These are phyloP conservation scores for Lumnitzera racemosa DNA, from an alignment of 345 rosid species.

Conservation along the genomic window DNA sequence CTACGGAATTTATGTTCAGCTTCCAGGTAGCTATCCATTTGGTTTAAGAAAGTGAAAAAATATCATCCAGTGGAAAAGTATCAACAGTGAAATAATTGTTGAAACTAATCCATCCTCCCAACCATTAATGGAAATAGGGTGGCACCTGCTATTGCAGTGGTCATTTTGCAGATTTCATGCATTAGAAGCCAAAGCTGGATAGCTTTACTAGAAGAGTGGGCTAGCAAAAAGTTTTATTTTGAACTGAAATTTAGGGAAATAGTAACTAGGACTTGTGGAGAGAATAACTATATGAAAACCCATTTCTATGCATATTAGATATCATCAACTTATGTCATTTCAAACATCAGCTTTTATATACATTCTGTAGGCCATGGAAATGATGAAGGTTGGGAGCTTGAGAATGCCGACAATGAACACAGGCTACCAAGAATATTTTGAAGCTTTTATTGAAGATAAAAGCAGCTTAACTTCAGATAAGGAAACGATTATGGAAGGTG, in stretches of 20 bases:
- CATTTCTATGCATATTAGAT: neutral
- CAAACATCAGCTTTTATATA: neutral
- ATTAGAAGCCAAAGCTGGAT: no score
- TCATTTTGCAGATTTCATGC: no score
- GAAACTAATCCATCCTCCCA: neutral
- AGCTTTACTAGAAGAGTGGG: no score
- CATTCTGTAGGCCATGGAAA: conserved; percentile 66
- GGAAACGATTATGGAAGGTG: conserved; percentile 29
- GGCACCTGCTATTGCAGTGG: no score
- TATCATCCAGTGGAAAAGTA: neutral
- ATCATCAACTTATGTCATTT: neutral
- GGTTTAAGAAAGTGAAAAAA: neutral
- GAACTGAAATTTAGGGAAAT: no score
- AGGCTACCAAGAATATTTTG: conserved; percentile 66
- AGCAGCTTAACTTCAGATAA: conserved; percentile 20
- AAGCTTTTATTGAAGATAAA: conserved; percentile 57
- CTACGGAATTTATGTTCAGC: conserved; percentile 68
- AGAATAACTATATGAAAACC: neutral
- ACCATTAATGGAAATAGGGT: no score
- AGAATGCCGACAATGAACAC: conserved; percentile 22
- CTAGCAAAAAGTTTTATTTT: no score
- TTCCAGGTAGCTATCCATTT: conserved; percentile 52
- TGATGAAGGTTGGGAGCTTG: conserved; percentile 60
- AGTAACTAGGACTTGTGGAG: no score
- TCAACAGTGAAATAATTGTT: neutral